Conservation (phyloP, 2,329 filamentous ascomycete species). For the Paramyrothecium sp. region DNA sequence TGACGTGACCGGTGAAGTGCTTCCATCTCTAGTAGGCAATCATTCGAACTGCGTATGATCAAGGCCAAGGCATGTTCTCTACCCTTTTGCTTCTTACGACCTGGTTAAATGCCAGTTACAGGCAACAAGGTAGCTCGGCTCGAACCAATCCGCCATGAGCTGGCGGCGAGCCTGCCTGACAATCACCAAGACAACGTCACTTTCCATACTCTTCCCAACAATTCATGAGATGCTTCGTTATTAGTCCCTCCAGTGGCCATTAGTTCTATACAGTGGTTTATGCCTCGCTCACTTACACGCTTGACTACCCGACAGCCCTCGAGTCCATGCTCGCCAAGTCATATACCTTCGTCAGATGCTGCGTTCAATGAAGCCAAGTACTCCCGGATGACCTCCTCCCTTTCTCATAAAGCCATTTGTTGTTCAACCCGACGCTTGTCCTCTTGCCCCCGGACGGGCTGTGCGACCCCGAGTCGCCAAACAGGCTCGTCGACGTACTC, state of each 20-base stretch:
- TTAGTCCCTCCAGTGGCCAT: background rate
- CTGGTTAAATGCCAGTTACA: too few species aligned
- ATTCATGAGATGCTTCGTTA: background rate
- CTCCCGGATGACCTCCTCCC: constrained; percentile 57
- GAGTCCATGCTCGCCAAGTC: background rate
- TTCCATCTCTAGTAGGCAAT: too few species aligned
- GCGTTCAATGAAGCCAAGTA: constrained; percentile 32
- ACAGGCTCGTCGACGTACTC: constrained; percentile 45
- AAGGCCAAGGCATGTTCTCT: too few species aligned
- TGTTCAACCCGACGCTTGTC: constrained; percentile 78
- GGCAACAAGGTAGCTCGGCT: too few species aligned
- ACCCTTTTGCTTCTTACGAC: too few species aligned
- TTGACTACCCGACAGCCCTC: background rate
- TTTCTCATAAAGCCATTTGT: constrained; percentile 92
- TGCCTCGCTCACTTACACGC: background rate
- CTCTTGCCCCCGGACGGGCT: constrained; percentile 66
- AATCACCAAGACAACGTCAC: too few species aligned
- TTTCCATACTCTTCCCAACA: too few species aligned
- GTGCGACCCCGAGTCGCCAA: constrained; percentile 64
- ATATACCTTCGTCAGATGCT: background rate
- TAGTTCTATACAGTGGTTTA: background rate
- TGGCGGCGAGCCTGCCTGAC: too few species aligned
- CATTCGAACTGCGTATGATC: too few species aligned
- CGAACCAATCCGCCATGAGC: too few species aligned
- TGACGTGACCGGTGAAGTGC: too few species aligned